These are phyloP conservation scores for Apiotrichum mycotoxinovorans DNA, from an alignment of 1,284 basidiomycete genomes.

Conservation along the genomic window DNA sequence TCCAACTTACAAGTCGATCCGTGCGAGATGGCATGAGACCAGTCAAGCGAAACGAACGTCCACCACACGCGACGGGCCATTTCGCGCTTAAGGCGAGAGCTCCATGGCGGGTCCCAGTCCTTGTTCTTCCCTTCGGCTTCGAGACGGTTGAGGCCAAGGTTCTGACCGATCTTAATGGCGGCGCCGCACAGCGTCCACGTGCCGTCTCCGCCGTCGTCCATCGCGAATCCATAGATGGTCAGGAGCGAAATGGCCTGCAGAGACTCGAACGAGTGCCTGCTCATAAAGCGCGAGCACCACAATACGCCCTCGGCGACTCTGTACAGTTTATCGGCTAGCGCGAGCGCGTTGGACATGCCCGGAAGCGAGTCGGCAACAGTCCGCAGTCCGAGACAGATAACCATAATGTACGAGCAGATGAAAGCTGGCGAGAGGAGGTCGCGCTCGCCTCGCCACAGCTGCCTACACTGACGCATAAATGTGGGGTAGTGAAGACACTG, in stretches of 20 bases:
- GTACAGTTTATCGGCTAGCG: slow-evolving; percentile 14
- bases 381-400: slow-evolving; percentile 15
- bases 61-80: slow-evolving; percentile 27
- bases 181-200: slow-evolving; percentile 20
- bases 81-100: slow-evolving; percentile 15
- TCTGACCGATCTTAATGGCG: slow-evolving; percentile 29
- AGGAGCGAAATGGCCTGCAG: slow-evolving; percentile 23
- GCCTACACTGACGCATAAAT: slow-evolving; percentile 16
- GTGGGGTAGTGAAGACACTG: slow-evolving; percentile 21
- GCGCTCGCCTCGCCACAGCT: slow-evolving; percentile 8
- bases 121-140: slow-evolving; percentile 17
- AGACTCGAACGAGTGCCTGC: slow-evolving; percentile 20
- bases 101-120: slow-evolving; percentile 21
- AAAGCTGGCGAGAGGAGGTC: slow-evolving; percentile 14
- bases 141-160: slow-evolving; percentile 26
- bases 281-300: slow-evolving; percentile 19
- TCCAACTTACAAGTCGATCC: slow-evolving; percentile 15
- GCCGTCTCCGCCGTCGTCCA: slow-evolving; percentile 17
- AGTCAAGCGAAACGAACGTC: slow-evolving; percentile 26
- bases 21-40: slow-evolving; percentile 23
- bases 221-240: slow-evolving; percentile 18
- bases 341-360: slow-evolving; percentile 10
- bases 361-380: slow-evolving; percentile 9
- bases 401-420: slow-evolving; percentile 20
- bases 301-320: slow-evolving; percentile 20